Evolutionary conservation across 1,139 yeast species (phyloP).

Genomic region (Candida sanyaensis): DNA sequence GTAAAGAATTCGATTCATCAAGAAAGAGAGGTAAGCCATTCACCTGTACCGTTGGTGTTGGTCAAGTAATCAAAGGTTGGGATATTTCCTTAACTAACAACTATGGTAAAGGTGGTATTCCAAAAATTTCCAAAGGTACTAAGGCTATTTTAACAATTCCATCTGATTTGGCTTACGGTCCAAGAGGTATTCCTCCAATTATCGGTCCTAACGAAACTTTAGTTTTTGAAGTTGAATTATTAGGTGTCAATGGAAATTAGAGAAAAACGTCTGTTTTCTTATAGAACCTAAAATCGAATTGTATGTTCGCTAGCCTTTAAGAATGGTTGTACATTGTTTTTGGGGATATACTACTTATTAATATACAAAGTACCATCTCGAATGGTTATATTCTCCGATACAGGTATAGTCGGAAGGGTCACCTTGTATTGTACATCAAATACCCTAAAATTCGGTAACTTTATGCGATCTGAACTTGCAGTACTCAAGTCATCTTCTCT

Average conservation of each 20-base stretch:
- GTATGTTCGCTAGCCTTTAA: conserved; percentile 1
- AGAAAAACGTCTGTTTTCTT: neutral
- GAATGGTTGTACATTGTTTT: conserved; percentile 11
- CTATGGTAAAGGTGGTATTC: conserved; percentile 60
- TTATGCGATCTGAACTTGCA: conserved; percentile 16
- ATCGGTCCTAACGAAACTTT: conserved; percentile 96
- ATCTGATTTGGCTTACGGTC: conserved; percentile 91
- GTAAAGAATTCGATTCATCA: conserved; percentile 93
- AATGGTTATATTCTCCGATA: conserved; percentile 30
- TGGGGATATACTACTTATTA: neutral
- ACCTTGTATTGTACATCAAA: conserved; percentile 70
- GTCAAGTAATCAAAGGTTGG: conserved; percentile 97
- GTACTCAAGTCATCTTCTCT: conserved; percentile 14
- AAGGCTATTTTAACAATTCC: conserved; percentile 91
- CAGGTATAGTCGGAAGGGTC: conserved; percentile 56
- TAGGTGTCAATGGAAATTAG: conserved; percentile 53
- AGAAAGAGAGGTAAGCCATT: conserved; percentile 93
- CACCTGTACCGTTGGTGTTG: conserved; percentile 91
- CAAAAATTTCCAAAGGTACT: conserved; percentile 92
- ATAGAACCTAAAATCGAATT: neutral
- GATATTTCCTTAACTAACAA: conserved; percentile 39
- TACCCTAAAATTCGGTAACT: conserved; percentile 59
- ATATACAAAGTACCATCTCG: conserved; percentile 20
- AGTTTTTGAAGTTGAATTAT: conserved; percentile 87
- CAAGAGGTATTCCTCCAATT: conserved; percentile 92